Evolutionary conservation across 2,329 filamentous ascomycete species (phyloP), one percentile per base, ranked within the genome.

Genomic region (Setomelanomma holmii): DNA sequence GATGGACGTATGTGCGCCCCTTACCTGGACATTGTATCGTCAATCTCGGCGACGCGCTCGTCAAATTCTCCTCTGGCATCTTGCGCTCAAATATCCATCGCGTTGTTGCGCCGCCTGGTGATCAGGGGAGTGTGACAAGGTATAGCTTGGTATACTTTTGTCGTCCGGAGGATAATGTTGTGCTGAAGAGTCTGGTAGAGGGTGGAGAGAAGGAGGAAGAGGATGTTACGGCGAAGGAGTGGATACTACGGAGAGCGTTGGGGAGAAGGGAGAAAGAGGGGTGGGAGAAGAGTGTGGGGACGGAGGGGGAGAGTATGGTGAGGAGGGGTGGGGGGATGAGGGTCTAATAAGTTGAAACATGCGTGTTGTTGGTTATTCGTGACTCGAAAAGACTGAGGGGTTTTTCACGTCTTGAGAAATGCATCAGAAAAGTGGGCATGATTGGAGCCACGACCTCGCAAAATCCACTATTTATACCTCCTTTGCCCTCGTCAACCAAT

Each of bases 81-180:
- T 52, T 82, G 52, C 71, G 76, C 50, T 74, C 69, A 19, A 77
- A 76, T 20, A 62, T 77, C 3, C 82, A 84, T 64, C 75, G 82
- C 2, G 81, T 84, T 19, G 78, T 79, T 8, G 71, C 73, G 22
- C 77, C 82, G 33, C 80, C 81, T 0, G 80, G 80, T 0, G 61
- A 66, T 10, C 82, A 84, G 63, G 60, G 48, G 0, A 42, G 34
- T 7, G 48, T 54, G 11, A 58, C 54, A 17, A 71, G 83, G 47
- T 81, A 79, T 61, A 83, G 81, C 66, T 57, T 85, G 17, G 82
- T 84, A 8, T 84, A 84, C 60, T 85, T 85, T 66, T 71, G 76
- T 22, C 65, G 83, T 55, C 82, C 82, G 3, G 80, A 71, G 58
- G 63, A 70, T 49, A 58, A 66, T 10, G 66, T 72, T 16, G 24